These are phyloP conservation scores for Emergomyces pasteurianus DNA, from an alignment of 2,329 filamentous ascomycete species.

Conservation along the genomic window DNA sequence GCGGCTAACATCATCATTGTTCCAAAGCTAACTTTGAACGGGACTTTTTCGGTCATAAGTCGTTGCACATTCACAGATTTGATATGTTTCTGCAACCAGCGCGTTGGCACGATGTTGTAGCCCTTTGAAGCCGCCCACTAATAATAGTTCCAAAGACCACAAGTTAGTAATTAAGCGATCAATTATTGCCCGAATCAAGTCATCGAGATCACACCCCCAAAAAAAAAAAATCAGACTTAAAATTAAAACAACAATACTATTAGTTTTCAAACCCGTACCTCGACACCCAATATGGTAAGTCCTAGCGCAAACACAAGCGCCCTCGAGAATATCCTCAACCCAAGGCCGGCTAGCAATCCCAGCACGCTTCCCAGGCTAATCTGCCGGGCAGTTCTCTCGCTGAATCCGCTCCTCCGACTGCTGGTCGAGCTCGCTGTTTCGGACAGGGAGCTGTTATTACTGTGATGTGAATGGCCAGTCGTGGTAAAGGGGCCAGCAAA, in stretches of 20 bases:
- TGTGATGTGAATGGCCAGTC: constrained; percentile 1
- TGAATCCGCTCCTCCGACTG: constrained; percentile 16
- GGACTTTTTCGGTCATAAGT: constrained; percentile 27
- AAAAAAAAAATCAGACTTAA: neutral
- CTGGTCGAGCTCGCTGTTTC: constrained; percentile 1
- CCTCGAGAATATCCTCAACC: constrained; percentile 33
- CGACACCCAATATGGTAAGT: constrained; percentile 31
- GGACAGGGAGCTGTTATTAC: constrained; percentile 14
- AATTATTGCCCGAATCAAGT: neutral
- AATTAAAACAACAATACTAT: neutral
- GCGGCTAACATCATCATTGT: constrained; percentile 34
- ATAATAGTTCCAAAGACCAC: constrained; percentile 10
- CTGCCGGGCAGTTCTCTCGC: constrained; percentile 28
- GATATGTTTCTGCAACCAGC: constrained; percentile 30
- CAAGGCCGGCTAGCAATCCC: constrained; percentile 31
- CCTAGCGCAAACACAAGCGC: constrained; percentile 33
- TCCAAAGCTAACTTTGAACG: constrained; percentile 37
- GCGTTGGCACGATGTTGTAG: constrained; percentile 33
- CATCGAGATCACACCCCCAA: neutral
- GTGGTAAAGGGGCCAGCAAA: neutral
- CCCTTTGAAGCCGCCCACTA: constrained; percentile 36
- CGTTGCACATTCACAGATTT: constrained; percentile 29
- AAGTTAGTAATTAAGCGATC: neutral
- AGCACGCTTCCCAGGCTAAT: constrained; percentile 35
- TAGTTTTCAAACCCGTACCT: constrained; percentile 22